A percentile compares a stretch with the other conserved stretches of the same genome.
These are phyloP conservation scores for Magnusiomyces paraingens DNA, from an alignment of 1,139 yeast genomes.

Conservation along the genomic window DNA sequence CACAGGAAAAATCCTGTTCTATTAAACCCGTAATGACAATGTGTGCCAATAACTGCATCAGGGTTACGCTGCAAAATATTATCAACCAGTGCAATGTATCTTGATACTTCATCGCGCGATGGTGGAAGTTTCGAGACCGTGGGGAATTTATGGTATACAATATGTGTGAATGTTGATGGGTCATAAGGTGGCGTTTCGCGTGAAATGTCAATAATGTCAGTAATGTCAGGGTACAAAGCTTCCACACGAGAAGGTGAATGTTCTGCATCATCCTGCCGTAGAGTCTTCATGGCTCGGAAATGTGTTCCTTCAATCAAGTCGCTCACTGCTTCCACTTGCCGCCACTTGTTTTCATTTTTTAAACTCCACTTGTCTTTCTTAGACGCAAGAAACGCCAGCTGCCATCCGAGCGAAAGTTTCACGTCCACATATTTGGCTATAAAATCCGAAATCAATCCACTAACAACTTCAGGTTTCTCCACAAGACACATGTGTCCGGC, in stretches of 20 bases:
- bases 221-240: slow-evolving; percentile 41
- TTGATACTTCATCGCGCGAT: slow-evolving; percentile 51
- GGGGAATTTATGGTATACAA: slow-evolving; percentile 62
- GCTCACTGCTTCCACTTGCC: slow-evolving; percentile 45
- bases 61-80: slow-evolving; percentile 33
- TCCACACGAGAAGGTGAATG: slow-evolving; percentile 60
- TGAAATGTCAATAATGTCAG: slow-evolving; percentile 64
- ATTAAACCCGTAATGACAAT: slow-evolving; percentile 79
- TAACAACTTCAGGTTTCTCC: slow-evolving; percentile 57
- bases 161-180: slow-evolving; percentile 47
- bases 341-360: slow-evolving; percentile 71
- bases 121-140: slow-evolving; percentile 78
- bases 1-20: slow-evolving; percentile 72
- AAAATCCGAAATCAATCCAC: slow-evolving; percentile 59
- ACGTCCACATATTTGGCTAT: slow-evolving; percentile 40
- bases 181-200: slow-evolving; percentile 73
- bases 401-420: slow-evolving; percentile 57
- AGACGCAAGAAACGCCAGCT: slow-evolving; percentile 41
- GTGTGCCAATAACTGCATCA: slow-evolving; percentile 45
- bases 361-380: slow-evolving; percentile 74
- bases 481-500: slow-evolving; percentile 65
- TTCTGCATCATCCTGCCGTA: slow-evolving; percentile 53
- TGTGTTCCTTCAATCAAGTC: slow-evolving; percentile 42
- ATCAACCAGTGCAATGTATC: slow-evolving; percentile 51
- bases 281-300: slow-evolving; percentile 67